These are phyloP conservation scores for Pythium plurisporium DNA, from an alignment of 352 stramenopile species.

Conservation along the genomic window DNA sequence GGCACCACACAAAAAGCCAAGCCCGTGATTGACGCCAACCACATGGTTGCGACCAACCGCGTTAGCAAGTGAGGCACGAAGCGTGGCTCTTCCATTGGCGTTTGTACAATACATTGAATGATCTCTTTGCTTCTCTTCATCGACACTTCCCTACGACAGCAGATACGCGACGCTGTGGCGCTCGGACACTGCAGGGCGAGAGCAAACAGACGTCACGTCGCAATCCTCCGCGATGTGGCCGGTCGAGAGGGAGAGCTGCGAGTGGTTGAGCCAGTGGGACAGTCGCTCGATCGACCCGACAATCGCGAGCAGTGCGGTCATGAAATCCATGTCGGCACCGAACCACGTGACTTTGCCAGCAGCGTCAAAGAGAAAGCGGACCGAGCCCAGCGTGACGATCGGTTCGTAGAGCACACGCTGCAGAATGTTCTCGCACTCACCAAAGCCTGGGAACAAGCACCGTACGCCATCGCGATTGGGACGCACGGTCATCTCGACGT, in stretches of 20 bases:
- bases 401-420: conserved; percentile 35
- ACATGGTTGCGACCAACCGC: conserved; percentile 80
- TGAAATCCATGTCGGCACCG: conserved; percentile 52
- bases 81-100: too few relatives aligned
- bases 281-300: conserved; percentile 31
- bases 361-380: neutral
- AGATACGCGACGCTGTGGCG: conserved; percentile 9
- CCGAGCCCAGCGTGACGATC: conserved; percentile 30
- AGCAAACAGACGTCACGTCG: neutral
- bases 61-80: conserved; percentile 28
- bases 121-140: too few relatives aligned
- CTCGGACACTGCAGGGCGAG: too few relatives aligned
- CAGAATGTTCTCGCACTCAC: conserved; percentile 28
- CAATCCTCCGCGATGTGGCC: neutral
- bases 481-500: neutral
- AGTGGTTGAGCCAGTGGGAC: neutral
- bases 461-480: conserved; percentile 32
- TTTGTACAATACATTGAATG: too few relatives aligned
- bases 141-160: conserved; percentile 1
- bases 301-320: conserved; percentile 28
- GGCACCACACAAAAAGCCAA: conserved; percentile 34
- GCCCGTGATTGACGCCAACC: conserved; percentile 71
- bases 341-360: conserved; percentile 31
- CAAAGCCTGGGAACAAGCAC: conserved; percentile 37
- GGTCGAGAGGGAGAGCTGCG: conserved; percentile 5